Base-by-base conservation (phyloP, 805 yeast species). In the Candida caryicola region DNA sequence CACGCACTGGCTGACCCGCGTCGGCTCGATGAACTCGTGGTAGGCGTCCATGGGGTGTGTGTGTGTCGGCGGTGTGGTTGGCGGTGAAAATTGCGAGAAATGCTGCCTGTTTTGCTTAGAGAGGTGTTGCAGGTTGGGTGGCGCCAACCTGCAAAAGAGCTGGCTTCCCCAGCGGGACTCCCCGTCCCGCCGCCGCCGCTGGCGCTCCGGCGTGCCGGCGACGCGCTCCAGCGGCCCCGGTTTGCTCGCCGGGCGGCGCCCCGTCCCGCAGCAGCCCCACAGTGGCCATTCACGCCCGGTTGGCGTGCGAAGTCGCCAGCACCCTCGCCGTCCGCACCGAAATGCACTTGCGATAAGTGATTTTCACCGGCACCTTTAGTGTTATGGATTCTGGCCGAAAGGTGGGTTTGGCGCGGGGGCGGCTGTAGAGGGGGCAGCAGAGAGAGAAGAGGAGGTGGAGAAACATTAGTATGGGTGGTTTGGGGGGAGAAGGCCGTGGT, bases 11-110 rank as follows among this genome's bases (percentile, higher is more conserved):
- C 82, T 59, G 27, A 85, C 86, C 47, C 80, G 76, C 2, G 95
- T 70, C 2, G 96, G 95, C 48, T 78, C 84, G 33, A 85, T 71
- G 48, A 88, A 71, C 57, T 85, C 88, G 47, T 82, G 79, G 59
- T 84, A 85, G 12, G 84, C 82, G 51, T 87, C 87, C 96, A 88
- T 88, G 28, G 30, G 21, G 34, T n/a, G 17, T 21, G 25, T 7
- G n/a, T n/a, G n/a, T n/a, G n/a, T n/a, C n/a, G n/a, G n/a, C n/a
- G n/a, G n/a, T n/a, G n/a, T n/a, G n/a, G n/a, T n/a, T n/a, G n/a
- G n/a, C n/a, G n/a, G n/a, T n/a, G n/a, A n/a, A n/a, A n/a, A n/a
- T n/a, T n/a, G n/a, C n/a, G n/a, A n/a, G n/a, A n/a, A n/a, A n/a
- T n/a, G n/a, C n/a, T n/a, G n/a, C n/a, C n/a, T n/a, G 25, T 33